Evolutionary conservation across 2,329 filamentous ascomycete genomes (phyloP).

Genomic region (Chaetomiaceae sp.): DNA sequence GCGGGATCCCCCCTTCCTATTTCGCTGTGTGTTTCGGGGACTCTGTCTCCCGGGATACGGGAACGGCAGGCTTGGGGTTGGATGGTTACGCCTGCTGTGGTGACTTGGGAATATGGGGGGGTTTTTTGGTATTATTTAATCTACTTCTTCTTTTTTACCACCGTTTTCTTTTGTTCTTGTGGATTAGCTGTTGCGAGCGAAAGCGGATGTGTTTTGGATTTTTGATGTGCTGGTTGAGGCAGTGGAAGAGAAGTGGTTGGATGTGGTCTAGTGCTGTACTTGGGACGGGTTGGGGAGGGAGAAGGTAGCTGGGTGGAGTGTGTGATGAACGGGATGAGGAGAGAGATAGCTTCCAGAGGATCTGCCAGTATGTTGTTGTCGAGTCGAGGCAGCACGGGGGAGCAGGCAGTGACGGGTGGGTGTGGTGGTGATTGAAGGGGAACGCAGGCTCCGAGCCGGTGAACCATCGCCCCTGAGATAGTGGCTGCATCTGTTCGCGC

Average conservation of each 20-base stretch:
- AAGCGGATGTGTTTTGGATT: too few species aligned
- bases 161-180: background rate
- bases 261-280: too few species aligned
- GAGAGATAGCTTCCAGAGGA: constrained; percentile 6
- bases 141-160: background rate
- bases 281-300: background rate
- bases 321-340: background rate
- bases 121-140: constrained; percentile 10
- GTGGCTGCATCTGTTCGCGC: background rate
- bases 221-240: background rate
- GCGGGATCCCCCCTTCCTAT: too few species aligned
- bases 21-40: too few species aligned
- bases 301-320: background rate
- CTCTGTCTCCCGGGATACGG: too few species aligned
- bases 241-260: background rate
- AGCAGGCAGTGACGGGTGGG: too few species aligned
- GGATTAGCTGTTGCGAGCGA: background rate
- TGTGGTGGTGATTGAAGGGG: too few species aligned
- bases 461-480: background rate
- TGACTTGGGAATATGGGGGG: background rate
- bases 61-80: too few species aligned
- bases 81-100: background rate
- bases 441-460: too few species aligned
- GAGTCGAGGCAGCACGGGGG: background rate
- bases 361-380: background rate